These are phyloP conservation scores for Amanita thiersii DNA, from an alignment of 768 basidiomycete species.

Conservation along the genomic window DNA sequence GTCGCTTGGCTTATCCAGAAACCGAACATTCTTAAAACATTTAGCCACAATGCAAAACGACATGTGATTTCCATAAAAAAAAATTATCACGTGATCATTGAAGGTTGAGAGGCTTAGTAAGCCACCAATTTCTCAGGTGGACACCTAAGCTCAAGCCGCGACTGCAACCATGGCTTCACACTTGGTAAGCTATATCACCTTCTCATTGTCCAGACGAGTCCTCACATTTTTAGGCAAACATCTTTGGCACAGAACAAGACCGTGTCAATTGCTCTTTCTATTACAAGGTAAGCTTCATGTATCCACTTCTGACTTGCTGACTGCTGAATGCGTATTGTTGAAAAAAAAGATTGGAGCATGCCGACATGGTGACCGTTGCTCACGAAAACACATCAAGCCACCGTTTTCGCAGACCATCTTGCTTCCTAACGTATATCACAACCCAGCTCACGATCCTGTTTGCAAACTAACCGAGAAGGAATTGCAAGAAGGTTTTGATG, in stretches of 20 bases:
- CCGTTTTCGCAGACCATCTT: slow-evolving; percentile 97
- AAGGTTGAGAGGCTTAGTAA: no score
- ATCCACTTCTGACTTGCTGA: slow-evolving; percentile 6
- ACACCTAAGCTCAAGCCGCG: not conserved
- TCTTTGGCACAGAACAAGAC: slow-evolving; percentile 91
- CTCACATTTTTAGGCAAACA: slow-evolving; percentile 59
- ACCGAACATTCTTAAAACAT: no score
- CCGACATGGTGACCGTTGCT: slow-evolving; percentile 96
- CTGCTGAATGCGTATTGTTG: slow-evolving; percentile 10
- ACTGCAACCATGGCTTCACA: slow-evolving; percentile 55
- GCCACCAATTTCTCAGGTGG: not conserved
- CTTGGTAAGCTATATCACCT: slow-evolving; percentile 41
- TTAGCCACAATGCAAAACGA: no score
- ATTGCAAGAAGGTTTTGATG: slow-evolving; percentile 86
- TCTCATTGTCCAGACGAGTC: not conserved
- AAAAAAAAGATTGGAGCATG: slow-evolving; percentile 98
- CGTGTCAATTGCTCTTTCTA: slow-evolving; percentile 99
- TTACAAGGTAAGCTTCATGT: slow-evolving; percentile 79
- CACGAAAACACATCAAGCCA: slow-evolving; percentile 95
- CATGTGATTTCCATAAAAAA: no score
- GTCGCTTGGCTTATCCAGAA: no score
- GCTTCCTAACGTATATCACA: slow-evolving; percentile 96
- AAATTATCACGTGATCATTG: no score
- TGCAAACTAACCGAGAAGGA: slow-evolving; percentile 85
- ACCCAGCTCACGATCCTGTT: slow-evolving; percentile 89